Conservation (phyloP, 2,329 filamentous ascomycete species). For the Bipolaris bicolor region DNA sequence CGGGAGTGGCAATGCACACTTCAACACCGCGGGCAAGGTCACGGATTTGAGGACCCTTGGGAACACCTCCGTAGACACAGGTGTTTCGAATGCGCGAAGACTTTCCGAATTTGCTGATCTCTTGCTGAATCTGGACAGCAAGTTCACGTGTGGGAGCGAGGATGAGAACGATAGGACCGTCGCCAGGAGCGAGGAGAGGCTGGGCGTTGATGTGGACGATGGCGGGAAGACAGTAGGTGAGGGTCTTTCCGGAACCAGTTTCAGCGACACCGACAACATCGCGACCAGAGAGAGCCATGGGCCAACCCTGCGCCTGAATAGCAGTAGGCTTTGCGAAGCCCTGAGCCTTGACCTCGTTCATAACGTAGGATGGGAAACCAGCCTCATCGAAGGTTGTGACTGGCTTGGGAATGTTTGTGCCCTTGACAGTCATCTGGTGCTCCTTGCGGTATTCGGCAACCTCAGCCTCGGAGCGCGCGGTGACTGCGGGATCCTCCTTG, state of each 20-base stretch:
- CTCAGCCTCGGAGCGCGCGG: constrained; percentile 74
- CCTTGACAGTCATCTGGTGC: constrained; percentile 82
- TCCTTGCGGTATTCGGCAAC: constrained; percentile 87
- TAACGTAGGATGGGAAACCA: constrained; percentile 94
- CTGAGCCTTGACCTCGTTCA: constrained; percentile 98
- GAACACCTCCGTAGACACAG: constrained; percentile 98
- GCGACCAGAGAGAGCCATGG: constrained; percentile 96
- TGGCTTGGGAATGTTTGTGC: constrained; percentile 83
- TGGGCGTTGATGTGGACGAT: constrained; percentile 99
- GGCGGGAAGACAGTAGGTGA: constrained; percentile 96
- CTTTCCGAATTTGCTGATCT: constrained; percentile 98
- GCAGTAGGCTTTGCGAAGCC: constrained; percentile 92
- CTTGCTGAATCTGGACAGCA: constrained; percentile 97
- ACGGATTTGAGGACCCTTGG: constrained; percentile 95
- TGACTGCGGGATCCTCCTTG: constrained; percentile 87
- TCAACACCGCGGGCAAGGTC: constrained; percentile 95
- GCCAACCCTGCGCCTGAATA: constrained; percentile 98
- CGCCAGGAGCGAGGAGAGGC: constrained; percentile 90
- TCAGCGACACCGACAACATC: constrained; percentile 99
- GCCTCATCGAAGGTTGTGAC: constrained; percentile 98
- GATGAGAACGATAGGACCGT: constrained; percentile 95
- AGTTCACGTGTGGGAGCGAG: constrained; percentile 96
- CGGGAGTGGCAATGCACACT: constrained; percentile 97
- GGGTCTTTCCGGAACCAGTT: constrained; percentile 98
- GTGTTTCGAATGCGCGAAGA: constrained; percentile 98